Conservation (phyloP, 352 stramenopile genomes). For the Globisporangium paddicum region DNA sequence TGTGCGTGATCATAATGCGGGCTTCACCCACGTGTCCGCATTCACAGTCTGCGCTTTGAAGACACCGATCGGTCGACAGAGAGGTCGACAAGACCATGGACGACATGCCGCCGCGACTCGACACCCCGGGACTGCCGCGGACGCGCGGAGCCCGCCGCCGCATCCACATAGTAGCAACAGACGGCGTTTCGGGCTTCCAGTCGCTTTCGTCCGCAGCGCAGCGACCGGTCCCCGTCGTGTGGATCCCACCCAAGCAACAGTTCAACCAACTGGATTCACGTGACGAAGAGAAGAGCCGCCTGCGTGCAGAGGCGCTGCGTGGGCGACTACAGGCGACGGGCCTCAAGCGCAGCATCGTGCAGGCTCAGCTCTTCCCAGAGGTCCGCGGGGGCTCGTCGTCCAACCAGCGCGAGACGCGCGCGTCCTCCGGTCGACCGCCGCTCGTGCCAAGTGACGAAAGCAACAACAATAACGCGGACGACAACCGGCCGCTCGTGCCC, state of each 20-base stretch:
- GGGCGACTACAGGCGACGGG: conserved; percentile 56
- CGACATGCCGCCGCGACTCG: neutral
- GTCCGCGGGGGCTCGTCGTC: neutral
- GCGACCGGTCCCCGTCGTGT: neutral
- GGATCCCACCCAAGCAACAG: neutral
- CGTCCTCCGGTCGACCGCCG: neutral
- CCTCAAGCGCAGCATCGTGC: conserved; percentile 48
- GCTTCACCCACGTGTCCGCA: no score
- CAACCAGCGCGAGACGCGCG: conserved; percentile 13
- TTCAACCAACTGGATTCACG: neutral
- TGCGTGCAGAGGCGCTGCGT: conserved; percentile 15
- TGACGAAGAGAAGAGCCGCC: conserved; percentile 7
- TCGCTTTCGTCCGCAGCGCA: conserved; percentile 5
- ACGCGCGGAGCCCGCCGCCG: conserved; percentile 31
- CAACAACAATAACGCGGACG: conserved; percentile 1
- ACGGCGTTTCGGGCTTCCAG: conserved; percentile 15
- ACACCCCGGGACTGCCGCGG: conserved; percentile 12
- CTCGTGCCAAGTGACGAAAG: neutral
- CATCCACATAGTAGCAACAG: neutral
- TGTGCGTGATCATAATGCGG: no score
- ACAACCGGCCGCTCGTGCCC: conserved; percentile 26
- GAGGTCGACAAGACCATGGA: conserved; percentile 8
- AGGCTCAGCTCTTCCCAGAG: conserved; percentile 42
- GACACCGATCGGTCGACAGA: no score
- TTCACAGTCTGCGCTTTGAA: no score